These are phyloP conservation scores for Pleurotus giganteus DNA, from an alignment of 768 basidiomycete species.

Conservation along the genomic window DNA sequence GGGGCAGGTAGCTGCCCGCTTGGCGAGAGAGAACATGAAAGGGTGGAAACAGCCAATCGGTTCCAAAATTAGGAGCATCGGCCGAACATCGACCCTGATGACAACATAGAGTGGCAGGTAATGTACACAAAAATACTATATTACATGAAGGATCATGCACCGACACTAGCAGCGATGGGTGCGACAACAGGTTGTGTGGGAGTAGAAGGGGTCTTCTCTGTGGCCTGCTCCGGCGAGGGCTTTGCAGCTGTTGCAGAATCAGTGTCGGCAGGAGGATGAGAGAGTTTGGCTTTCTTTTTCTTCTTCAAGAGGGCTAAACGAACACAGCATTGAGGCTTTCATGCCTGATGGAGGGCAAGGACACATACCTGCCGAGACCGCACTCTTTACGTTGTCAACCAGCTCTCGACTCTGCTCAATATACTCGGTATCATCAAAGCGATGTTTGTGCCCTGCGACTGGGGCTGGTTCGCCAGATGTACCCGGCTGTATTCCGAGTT, in stretches of 20 bases:
- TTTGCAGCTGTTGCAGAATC: conserved; percentile 12
- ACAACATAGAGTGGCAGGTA: neutral
- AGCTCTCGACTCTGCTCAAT: conserved; percentile 89
- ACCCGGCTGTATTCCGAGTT: conserved; percentile 58
- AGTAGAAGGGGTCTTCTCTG: conserved; percentile 9
- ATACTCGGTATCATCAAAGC: conserved; percentile 90
- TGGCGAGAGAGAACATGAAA: conserved; percentile 5
- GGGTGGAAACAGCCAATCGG: neutral
- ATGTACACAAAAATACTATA: neutral
- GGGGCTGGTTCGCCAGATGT: conserved; percentile 19
- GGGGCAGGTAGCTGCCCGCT: neutral
- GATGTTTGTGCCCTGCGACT: conserved; percentile 75
- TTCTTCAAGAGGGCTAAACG: conserved; percentile 67
- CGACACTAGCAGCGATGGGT: conserved; percentile 9
- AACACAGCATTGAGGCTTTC: conserved; percentile 15
- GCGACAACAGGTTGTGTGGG: conserved; percentile 9
- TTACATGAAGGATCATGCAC: neutral
- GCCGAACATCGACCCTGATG: neutral
- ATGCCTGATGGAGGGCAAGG: conserved; percentile 20
- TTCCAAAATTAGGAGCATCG: conserved; percentile 1
- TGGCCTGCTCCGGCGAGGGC: neutral
- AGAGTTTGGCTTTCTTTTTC: conserved; percentile 65
- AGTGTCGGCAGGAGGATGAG: conserved; percentile 25
- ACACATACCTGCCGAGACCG: conserved; percentile 73
- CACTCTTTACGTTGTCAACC: conserved; percentile 87